Conservation (phyloP, 2,329 filamentous ascomycete genomes). For the Penicillium italicum region DNA sequence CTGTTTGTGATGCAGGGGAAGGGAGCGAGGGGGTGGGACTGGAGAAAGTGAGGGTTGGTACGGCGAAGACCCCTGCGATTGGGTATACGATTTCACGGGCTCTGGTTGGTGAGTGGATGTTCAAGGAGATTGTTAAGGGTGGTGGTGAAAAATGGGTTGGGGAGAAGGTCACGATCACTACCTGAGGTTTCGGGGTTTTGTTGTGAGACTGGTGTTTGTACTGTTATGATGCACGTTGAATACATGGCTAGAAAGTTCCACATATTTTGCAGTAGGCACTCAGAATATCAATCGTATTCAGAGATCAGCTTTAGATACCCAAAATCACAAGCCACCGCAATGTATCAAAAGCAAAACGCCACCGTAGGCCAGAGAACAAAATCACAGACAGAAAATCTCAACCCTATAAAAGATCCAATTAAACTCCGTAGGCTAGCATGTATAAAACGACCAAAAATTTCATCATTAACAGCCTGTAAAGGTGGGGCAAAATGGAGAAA, state of each 20-base stretch:
- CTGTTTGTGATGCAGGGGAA: conserved; percentile 12
- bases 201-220: background rate
- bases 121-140: conserved; percentile 21
- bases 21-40: conserved; percentile 11
- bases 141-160: conserved; percentile 21
- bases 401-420: background rate
- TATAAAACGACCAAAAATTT: background rate
- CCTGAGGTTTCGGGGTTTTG: too few relatives aligned
- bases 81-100: conserved; percentile 34
- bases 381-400: background rate
- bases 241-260: background rate
- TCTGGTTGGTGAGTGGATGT: conserved; percentile 37
- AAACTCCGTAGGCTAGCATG: conserved; percentile 11
- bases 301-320: background rate
- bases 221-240: background rate
- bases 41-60: conserved; percentile 26
- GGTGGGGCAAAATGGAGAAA: background rate
- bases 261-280: background rate
- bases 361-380: background rate
- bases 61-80: conserved; percentile 27
- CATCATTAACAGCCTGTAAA: conserved; percentile 14
- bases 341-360: background rate
- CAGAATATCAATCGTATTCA: background rate
- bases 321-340: background rate
- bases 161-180: conserved; percentile 20